Evolutionary conservation across 2,329 filamentous ascomycete species (phyloP), one percentile per base, ranked within the genome.

Genomic region (Botrytis galanthina): DNA sequence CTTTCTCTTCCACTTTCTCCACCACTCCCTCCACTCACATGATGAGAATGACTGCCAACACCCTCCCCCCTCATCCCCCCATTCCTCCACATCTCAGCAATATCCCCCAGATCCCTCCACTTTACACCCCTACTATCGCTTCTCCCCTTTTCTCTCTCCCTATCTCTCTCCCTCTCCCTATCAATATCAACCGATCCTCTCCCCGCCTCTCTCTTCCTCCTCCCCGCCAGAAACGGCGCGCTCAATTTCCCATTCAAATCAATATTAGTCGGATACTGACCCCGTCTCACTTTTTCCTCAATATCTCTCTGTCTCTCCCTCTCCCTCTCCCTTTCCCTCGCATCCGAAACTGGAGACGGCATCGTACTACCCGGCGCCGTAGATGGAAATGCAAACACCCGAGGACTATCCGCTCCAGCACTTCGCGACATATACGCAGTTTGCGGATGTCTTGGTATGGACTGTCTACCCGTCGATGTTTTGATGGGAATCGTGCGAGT

Each of bases 81-180:
- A 59, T 75, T 78, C 48, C 76, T 62, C 32, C 73, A 64, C 67
- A 70, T 64, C 32, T 70, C 64, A 26, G 68, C 42, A 71, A 72
- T 64, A 42, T 76, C 32, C 71, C 51, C 73, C 70, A 60, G 61
- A 37, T 61, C 67, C 32, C 62, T 76, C 59, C 32, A 73, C 32
- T 69, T 64, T 10, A 69, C 37, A 22, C 62, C 51, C 71, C 75
- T 44, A 62, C 18, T 59, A 46, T 51, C 37, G 67, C 71, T 71
- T 39, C 64, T 75, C 14, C 60, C 73, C 69, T 72, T 72, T 32
- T 70, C 83, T 14, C 82, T 79, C 39, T 85, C 84, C 18, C 83
- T 79, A 67, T 77, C 76, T 10, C 71, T 71, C 59, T 54, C 73
- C 35, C 73, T 70, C 42, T 73, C 70, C 26, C 69, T 83, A 18